Conservation (phyloP, 352 stramenopile genomes). For the Elongisporangium undulatum region DNA sequence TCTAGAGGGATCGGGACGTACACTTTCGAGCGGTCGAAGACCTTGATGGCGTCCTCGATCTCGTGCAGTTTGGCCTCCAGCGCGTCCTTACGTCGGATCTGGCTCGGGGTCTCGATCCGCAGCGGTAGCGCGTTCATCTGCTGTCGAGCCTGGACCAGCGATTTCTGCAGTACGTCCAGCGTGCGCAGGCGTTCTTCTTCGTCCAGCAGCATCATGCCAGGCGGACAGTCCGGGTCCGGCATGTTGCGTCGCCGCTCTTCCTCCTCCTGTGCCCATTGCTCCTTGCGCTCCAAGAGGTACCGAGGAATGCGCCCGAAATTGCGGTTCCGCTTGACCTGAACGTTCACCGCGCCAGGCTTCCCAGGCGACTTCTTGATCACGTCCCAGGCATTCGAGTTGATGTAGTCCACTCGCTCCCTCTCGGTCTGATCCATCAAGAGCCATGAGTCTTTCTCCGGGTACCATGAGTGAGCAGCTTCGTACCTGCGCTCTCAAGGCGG, state of each 20-base stretch:
- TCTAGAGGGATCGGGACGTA: slow-evolving; percentile 56
- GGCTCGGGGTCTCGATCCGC: slow-evolving; percentile 77
- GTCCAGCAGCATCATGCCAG: slow-evolving; percentile 78
- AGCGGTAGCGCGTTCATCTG: slow-evolving; percentile 80
- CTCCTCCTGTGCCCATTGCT: slow-evolving; percentile 82
- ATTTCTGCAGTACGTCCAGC: slow-evolving; percentile 58
- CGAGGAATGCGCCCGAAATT: slow-evolving; percentile 63
- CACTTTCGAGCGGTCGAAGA: slow-evolving; percentile 85
- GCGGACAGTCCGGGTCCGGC: slow-evolving; percentile 82
- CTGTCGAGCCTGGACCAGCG: slow-evolving; percentile 43
- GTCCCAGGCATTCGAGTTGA: slow-evolving; percentile 74
- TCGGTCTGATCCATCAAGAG: too few relatives aligned
- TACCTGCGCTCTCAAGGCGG: slow-evolving; percentile 30
- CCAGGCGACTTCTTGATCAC: slow-evolving; percentile 52
- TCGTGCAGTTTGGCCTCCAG: slow-evolving; percentile 82
- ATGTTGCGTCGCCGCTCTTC: slow-evolving; percentile 65
- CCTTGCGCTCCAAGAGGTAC: slow-evolving; percentile 71
- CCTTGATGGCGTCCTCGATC: slow-evolving; percentile 87
- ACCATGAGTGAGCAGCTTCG: background rate
- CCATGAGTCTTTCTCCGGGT: too few relatives aligned
- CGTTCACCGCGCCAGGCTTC: background rate
- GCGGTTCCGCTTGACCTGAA: slow-evolving; percentile 13
- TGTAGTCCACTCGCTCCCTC: slow-evolving; percentile 60
- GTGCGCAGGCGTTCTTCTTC: slow-evolving; percentile 79
- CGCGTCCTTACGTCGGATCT: slow-evolving; percentile 78